Conservation (phyloP, 805 yeast genomes). For the Wickerhamiella alocasiicola region DNA sequence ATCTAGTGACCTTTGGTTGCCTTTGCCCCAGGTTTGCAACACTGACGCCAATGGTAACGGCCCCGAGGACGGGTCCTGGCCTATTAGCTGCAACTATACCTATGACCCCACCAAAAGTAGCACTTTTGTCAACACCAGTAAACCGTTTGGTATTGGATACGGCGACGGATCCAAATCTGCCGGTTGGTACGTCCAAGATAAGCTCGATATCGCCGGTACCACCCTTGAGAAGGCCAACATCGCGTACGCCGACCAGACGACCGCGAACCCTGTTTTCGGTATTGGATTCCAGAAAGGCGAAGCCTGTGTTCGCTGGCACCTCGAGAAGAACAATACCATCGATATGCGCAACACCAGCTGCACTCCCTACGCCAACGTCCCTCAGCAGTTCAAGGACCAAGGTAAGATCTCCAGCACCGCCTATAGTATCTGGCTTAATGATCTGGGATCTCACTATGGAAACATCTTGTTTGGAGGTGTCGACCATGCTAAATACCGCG, state of each 20-base stretch:
- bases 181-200: constrained; percentile 40
- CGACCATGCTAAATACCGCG: constrained; percentile 33
- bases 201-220: constrained; percentile 39
- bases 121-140: constrained; percentile 17
- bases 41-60: constrained; percentile 3
- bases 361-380: constrained; percentile 24
- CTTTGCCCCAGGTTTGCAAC: constrained; percentile 32
- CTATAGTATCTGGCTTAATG: constrained; percentile 36
- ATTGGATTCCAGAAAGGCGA: constrained; percentile 26
- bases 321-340: constrained; percentile 10
- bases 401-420: constrained; percentile 33
- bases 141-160: constrained; percentile 22
- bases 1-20: constrained; percentile 56
- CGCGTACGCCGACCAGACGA: constrained; percentile 58
- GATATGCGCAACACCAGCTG: constrained; percentile 7
- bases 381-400: constrained; percentile 26
- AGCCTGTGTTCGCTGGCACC: constrained; percentile 13
- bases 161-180: constrained; percentile 38
- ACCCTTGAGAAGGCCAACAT: constrained; percentile 41
- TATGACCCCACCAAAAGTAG: constrained; percentile 25
- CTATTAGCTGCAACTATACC: background rate
- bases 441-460: constrained; percentile 26
- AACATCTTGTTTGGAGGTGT: constrained; percentile 35
- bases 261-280: constrained; percentile 36
- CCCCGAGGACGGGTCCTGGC: background rate